These are phyloP conservation scores for Ustilaginoidea virens DNA, from an alignment of 2,329 filamentous ascomycete species.

Conservation along the genomic window DNA sequence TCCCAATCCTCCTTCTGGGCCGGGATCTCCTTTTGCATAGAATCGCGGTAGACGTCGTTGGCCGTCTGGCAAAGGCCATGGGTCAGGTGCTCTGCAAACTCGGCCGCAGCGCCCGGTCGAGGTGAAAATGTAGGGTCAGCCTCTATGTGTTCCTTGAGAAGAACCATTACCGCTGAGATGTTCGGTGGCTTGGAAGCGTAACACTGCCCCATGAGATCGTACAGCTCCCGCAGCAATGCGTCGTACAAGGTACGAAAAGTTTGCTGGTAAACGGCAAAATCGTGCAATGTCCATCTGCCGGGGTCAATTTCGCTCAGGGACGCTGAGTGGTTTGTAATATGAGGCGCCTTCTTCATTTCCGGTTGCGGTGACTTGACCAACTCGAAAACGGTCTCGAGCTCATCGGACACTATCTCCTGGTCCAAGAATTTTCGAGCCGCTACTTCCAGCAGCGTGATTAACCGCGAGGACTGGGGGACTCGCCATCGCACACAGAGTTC, in stretches of 20 bases:
- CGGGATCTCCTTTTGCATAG: constrained; percentile 68
- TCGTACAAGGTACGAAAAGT: constrained; percentile 65
- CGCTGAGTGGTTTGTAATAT: constrained; percentile 34
- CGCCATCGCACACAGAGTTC: constrained; percentile 84
- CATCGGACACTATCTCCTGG: constrained; percentile 65
- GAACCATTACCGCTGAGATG: constrained; percentile 62
- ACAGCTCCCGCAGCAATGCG: constrained; percentile 71
- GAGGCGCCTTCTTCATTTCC: constrained; percentile 48
- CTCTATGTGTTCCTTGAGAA: constrained; percentile 72
- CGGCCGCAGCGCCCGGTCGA: constrained; percentile 51
- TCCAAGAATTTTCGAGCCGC: constrained; percentile 73
- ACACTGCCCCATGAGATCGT: constrained; percentile 71
- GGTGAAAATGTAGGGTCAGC: constrained; percentile 61
- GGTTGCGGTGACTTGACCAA: constrained; percentile 59
- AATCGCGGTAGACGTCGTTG: constrained; percentile 60
- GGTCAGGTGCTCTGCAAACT: constrained; percentile 58
- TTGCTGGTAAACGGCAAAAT: constrained; percentile 58
- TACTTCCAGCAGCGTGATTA: constrained; percentile 73
- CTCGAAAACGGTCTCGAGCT: constrained; percentile 70
- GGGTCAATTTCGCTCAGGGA: constrained; percentile 40
- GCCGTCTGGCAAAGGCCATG: constrained; percentile 61
- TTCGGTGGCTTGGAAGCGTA: constrained; percentile 80
- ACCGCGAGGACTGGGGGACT: constrained; percentile 65
- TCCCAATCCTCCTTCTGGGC: constrained; percentile 73
- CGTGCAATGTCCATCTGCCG: constrained; percentile 52